These are phyloP conservation scores for Ophiostoma ulmi DNA, from an alignment of 2,329 filamentous ascomycete genomes.

Conservation along the genomic window DNA sequence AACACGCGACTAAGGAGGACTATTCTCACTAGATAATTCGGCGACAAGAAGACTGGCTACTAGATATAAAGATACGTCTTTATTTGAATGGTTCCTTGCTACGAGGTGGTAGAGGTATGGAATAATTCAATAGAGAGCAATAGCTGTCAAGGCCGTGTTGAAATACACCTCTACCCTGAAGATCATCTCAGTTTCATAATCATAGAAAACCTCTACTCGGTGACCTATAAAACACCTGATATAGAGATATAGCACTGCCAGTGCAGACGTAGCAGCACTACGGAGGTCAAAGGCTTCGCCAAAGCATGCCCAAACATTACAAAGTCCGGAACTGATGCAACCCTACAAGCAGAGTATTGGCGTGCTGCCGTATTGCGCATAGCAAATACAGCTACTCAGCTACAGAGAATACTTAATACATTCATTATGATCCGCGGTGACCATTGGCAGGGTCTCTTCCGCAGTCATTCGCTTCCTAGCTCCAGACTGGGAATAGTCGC, in stretches of 20 bases:
- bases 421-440: slow-evolving; percentile 7
- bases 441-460: slow-evolving; percentile 5
- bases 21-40: background rate
- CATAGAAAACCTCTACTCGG: too few species aligned
- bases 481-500: slow-evolving; percentile 25
- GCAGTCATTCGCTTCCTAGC: slow-evolving; percentile 25
- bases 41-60: background rate
- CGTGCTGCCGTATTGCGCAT: too few species aligned
- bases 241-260: slow-evolving; percentile 2
- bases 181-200: too few species aligned
- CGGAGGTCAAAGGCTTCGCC: slow-evolving; percentile 1
- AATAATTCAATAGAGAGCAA: background rate
- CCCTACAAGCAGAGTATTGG: background rate
- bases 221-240: background rate
- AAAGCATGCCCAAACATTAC: background rate
- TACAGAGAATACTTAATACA: background rate
- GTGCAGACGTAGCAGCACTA: slow-evolving; percentile 6
- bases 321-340: background rate
- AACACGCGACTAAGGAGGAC: background rate
- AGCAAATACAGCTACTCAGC: too few species aligned
- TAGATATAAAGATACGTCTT: background rate
- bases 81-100: background rate
- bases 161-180: background rate
- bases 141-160: background rate
- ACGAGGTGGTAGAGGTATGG: background rate